Conservation (phyloP, 2,329 filamentous ascomycete genomes). For the Ilyonectria mors-panacis region DNA sequence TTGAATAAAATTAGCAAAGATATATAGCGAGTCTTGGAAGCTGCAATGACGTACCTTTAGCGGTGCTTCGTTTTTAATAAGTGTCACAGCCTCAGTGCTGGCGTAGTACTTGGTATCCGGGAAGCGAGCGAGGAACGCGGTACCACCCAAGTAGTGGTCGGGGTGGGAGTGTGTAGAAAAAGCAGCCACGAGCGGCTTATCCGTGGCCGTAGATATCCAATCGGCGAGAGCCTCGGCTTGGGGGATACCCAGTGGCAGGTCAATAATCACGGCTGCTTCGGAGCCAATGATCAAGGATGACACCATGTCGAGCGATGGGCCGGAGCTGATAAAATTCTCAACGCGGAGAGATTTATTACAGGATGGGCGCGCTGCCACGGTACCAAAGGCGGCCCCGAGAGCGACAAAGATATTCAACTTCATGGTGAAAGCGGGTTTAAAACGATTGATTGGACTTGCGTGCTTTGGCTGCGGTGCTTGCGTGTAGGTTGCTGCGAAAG, state of each 20-base stretch:
- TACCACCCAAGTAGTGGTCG: slow-evolving; percentile 30
- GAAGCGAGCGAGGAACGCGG: slow-evolving; percentile 25
- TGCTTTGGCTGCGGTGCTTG: background rate
- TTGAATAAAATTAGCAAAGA: slow-evolving; percentile 5
- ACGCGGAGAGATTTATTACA: slow-evolving; percentile 1
- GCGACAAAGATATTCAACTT: background rate
- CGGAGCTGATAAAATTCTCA: slow-evolving; percentile 25
- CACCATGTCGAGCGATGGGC: slow-evolving; percentile 28
- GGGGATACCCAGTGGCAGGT: slow-evolving; percentile 25
- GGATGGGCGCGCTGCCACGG: background rate
- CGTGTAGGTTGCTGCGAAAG: background rate
- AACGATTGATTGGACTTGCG: background rate
- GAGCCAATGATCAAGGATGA: slow-evolving; percentile 35
- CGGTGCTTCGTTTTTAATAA: slow-evolving; percentile 27
- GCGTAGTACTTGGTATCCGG: slow-evolving; percentile 30
- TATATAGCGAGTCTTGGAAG: background rate
- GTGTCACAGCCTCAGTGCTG: slow-evolving; percentile 14
- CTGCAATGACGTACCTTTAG: slow-evolving; percentile 32
- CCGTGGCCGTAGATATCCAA: slow-evolving; percentile 29
- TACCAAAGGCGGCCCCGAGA: background rate
- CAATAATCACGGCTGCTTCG: slow-evolving; percentile 30
- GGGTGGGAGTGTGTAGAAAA: slow-evolving; percentile 34
- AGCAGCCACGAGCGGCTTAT: slow-evolving; percentile 34
- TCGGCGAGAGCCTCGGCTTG: slow-evolving; percentile 26
- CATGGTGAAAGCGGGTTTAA: background rate